Conservation (phyloP, 2,329 filamentous ascomycete species). For the Verticillium nubilum region DNA sequence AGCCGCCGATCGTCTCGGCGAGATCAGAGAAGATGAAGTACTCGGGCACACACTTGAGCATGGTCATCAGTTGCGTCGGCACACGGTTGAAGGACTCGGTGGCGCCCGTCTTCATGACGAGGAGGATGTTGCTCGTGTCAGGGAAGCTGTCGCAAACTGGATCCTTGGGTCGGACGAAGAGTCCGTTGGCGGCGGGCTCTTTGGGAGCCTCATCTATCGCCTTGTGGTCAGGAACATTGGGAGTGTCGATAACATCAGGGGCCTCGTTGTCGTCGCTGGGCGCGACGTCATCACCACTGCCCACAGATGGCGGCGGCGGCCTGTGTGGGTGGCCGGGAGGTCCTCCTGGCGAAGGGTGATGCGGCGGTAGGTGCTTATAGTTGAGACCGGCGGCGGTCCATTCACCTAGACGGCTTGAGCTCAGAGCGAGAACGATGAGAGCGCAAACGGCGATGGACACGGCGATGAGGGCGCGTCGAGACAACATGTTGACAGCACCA, state of each 20-base stretch:
- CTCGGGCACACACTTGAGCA: constrained; percentile 42
- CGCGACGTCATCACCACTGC: constrained; percentile 2
- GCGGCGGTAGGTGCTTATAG: constrained; percentile 12
- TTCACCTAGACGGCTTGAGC: constrained; percentile 22
- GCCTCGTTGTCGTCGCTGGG: constrained; percentile 2
- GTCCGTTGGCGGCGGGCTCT: constrained; percentile 1
- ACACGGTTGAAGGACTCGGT: constrained; percentile 46
- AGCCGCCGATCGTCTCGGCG: constrained; percentile 38
- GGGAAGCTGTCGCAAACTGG: constrained; percentile 32
- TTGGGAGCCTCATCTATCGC: constrained; percentile 8
- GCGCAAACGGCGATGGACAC: constrained; percentile 20
- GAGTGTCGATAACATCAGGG: not conserved
- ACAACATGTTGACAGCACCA: constrained; percentile 16
- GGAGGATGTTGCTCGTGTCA: constrained; percentile 37
- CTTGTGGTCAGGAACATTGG: not conserved
- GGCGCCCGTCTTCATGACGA: constrained; percentile 54
- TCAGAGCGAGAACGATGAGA: constrained; percentile 24
- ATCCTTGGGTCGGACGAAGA: constrained; percentile 15
- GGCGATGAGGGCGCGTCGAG: constrained; percentile 20
- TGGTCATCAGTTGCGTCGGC: constrained; percentile 49
- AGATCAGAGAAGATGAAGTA: constrained; percentile 56
- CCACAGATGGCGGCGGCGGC: not conserved
- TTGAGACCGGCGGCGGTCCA: constrained; percentile 22
- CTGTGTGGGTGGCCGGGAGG: not conserved
- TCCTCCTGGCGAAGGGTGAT: not conserved